Evolutionary conservation across 2,329 filamentous ascomycete species (phyloP).

Genomic region (Fusarium fujikuroi): DNA sequence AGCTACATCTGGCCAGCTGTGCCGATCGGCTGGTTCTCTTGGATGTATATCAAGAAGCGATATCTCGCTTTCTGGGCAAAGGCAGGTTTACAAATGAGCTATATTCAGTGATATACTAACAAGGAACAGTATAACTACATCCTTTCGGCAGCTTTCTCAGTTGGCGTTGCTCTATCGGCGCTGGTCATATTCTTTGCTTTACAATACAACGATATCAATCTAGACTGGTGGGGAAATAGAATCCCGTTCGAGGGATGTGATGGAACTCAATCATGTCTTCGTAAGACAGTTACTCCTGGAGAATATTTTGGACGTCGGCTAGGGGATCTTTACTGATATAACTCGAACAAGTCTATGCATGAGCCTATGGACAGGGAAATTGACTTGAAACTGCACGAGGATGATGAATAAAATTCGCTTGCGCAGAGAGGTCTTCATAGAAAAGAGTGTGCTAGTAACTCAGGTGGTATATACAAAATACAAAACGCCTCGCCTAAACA

Average conservation of each 20-base stretch:
- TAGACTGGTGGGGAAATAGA: constrained; percentile 60
- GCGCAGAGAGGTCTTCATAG: neutral
- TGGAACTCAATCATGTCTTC: constrained; percentile 35
- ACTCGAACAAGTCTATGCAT: neutral
- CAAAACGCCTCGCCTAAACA: constrained; percentile 4
- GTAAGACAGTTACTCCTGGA: constrained; percentile 39
- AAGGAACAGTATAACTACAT: constrained; percentile 57
- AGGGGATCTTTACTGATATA: constrained; percentile 30
- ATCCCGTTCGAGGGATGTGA: constrained; percentile 44
- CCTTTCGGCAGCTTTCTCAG: constrained; percentile 57
- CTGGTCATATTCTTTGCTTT: constrained; percentile 62
- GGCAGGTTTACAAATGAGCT: constrained; percentile 23
- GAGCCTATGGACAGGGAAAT: neutral
- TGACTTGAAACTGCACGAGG: neutral
- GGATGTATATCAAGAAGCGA: constrained; percentile 58
- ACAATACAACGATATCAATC: constrained; percentile 50
- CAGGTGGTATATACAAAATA: constrained; percentile 11
- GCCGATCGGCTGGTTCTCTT: constrained; percentile 59
- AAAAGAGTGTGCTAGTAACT: neutral
- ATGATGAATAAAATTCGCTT: neutral
- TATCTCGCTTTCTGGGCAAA: constrained; percentile 62
- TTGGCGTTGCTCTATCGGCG: constrained; percentile 57
- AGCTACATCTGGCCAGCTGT: constrained; percentile 60
- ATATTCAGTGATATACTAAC: constrained; percentile 8
- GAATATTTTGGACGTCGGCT: constrained; percentile 48